A percentile compares a stretch with the other conserved stretches of the same genome.
These are phyloP conservation scores for Acanthamoeba lenticulata DNA, from an alignment of 208 protist species.

Conservation along the genomic window DNA sequence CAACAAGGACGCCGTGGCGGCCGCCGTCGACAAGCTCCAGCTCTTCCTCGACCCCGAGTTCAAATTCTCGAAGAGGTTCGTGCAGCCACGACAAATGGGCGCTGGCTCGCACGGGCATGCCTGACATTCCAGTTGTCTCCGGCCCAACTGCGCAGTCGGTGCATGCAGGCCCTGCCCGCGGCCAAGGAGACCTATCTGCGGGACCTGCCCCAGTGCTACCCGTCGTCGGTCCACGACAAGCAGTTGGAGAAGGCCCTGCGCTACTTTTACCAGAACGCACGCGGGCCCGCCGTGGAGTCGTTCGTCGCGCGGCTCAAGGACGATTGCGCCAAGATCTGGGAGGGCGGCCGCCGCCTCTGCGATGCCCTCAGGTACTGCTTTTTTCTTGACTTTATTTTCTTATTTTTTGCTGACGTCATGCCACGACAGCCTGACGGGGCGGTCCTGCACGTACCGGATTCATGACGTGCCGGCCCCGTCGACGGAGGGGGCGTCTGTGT, in stretches of 20 bases:
- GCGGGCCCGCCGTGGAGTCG: not conserved
- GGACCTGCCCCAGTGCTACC: conserved; percentile 6
- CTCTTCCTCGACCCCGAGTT: conserved; percentile 15
- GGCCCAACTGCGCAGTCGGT: not conserved
- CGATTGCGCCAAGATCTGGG: not conserved
- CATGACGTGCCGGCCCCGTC: not conserved
- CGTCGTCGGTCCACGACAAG: conserved; percentile 11
- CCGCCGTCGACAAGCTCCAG: not conserved
- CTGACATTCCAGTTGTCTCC: not conserved
- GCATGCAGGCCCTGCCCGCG: not conserved
- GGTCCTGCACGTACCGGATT: conserved; percentile 6
- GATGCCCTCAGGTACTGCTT: not conserved
- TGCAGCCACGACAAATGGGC: not conserved
- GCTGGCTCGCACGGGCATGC: not conserved
- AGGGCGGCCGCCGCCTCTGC: conserved; percentile 3
- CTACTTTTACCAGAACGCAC: conserved; percentile 23
- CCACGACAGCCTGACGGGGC: not conserved
- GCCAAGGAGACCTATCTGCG: conserved; percentile 41
- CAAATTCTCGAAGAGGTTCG: not conserved
- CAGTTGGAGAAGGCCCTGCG: conserved; percentile 21
- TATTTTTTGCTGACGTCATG: not conserved
- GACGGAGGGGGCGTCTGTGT: not conserved
- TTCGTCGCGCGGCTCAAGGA: conserved; percentile 5
- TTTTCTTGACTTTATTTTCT: not conserved
- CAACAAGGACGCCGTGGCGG: too few species aligned